Conservation (phyloP, 2,329 filamentous ascomycete genomes). For the Trichoderma sp. region DNA sequence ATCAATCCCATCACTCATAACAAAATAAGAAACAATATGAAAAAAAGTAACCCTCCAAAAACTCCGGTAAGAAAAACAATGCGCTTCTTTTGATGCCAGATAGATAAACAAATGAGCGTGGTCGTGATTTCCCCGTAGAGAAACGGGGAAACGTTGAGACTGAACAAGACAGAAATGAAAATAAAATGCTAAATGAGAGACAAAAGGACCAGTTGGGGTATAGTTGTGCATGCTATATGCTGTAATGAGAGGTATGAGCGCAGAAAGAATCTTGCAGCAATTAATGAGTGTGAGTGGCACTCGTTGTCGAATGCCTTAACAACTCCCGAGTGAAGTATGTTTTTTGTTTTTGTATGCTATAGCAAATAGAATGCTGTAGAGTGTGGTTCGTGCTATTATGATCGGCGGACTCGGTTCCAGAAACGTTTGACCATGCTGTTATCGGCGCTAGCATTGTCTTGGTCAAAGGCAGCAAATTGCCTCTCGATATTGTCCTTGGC, state of each 20-base stretch:
- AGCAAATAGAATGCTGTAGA: neutral
- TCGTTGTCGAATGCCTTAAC: neutral
- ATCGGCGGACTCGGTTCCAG: slow-evolving; percentile 62
- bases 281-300: neutral
- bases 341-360: neutral
- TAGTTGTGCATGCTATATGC: slow-evolving; percentile 13
- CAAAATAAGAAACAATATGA: neutral
- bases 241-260: slow-evolving; percentile 12
- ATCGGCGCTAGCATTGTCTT: slow-evolving; percentile 46
- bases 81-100: slow-evolving; percentile 13
- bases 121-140: neutral
- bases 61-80: neutral
- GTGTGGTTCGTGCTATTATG: slow-evolving; percentile 28
- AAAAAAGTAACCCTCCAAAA: slow-evolving; percentile 12
- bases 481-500: slow-evolving; percentile 57
- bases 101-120: slow-evolving; percentile 13
- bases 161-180: neutral
- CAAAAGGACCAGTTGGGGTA: slow-evolving; percentile 14
- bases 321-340: neutral
- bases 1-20: neutral
- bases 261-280: slow-evolving; percentile 8
- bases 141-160: neutral
- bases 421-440: slow-evolving; percentile 62
- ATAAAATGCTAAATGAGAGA: neutral
- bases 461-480: slow-evolving; percentile 56